phyloP scores from a whole-genome alignment of 768 basidiomycete genomes.

The Phlegmacium glaucopus region DNA sequence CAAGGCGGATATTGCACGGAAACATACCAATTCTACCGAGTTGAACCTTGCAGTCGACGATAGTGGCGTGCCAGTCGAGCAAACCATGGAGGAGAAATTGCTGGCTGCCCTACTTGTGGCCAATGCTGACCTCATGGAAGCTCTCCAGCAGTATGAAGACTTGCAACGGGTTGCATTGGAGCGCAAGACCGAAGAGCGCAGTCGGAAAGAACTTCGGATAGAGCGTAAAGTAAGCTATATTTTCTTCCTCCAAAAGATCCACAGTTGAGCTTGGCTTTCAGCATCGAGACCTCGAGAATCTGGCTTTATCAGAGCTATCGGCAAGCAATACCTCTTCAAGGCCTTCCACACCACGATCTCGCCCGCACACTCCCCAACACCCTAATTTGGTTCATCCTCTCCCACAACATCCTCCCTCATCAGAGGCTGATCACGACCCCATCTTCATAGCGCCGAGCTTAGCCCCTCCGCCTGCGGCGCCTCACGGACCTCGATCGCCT shows the following conservation, averaged over 20 bases:
- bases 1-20: slow-evolving; percentile 20
- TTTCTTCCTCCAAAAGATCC: not conserved
- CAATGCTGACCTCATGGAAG: slow-evolving; percentile 67
- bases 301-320: slow-evolving; percentile 15
- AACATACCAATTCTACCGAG: slow-evolving; percentile 17
- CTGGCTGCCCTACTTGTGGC: slow-evolving; percentile 71
- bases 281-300: slow-evolving; percentile 34
- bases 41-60: slow-evolving; percentile 8
- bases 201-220: slow-evolving; percentile 63
- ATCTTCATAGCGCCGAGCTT: slow-evolving; percentile 25
- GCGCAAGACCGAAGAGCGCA: slow-evolving; percentile 63
- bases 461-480: slow-evolving; percentile 64
- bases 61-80: slow-evolving; percentile 33
- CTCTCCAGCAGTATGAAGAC: slow-evolving; percentile 75
- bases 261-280: slow-evolving; percentile 24
- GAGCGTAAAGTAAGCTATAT: slow-evolving; percentile 56
- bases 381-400: slow-evolving; percentile 19
- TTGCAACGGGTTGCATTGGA: slow-evolving; percentile 65
- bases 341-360: slow-evolving; percentile 39
- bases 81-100: slow-evolving; percentile 72
- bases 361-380: slow-evolving; percentile 31
- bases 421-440: slow-evolving; percentile 5
- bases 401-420: slow-evolving; percentile 9
- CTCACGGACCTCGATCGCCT: slow-evolving; percentile 70
- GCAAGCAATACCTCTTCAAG: slow-evolving; percentile 35